These are phyloP conservation scores for Arthrobotrys musiformis DNA, from an alignment of 2,329 filamentous ascomycete species.

Conservation along the genomic window DNA sequence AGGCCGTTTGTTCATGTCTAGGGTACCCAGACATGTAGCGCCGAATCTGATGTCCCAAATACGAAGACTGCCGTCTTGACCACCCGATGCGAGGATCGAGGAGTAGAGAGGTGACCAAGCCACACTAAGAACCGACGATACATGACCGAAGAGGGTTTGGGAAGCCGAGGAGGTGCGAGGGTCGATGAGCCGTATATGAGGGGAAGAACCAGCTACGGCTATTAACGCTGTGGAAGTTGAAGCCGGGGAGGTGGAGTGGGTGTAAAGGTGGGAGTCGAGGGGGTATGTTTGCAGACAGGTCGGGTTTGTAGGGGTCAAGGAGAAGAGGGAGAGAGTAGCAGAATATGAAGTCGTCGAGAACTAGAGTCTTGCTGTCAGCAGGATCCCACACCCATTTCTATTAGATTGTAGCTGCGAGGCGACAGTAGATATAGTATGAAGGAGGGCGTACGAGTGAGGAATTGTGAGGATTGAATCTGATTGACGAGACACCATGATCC, in stretches of 20 bases:
- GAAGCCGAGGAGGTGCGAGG: conserved; percentile 81
- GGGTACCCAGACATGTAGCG: conserved; percentile 76
- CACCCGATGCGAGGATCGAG: conserved; percentile 82
- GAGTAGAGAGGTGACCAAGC: conserved; percentile 85
- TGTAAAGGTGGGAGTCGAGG: conserved; percentile 44
- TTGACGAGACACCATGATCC: conserved; percentile 37
- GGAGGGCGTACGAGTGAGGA: conserved; percentile 30
- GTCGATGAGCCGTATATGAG: conserved; percentile 84
- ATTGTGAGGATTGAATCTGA: conserved; percentile 50
- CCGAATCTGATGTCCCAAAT: conserved; percentile 89
- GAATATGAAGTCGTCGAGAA: conserved; percentile 52
- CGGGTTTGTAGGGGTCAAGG: conserved; percentile 9
- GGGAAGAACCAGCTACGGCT: conserved; percentile 87
- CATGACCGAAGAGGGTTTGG: conserved; percentile 76
- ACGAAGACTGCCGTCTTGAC: conserved; percentile 83
- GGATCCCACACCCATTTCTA: no score
- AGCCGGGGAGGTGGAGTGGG: conserved; percentile 42
- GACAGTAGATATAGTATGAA: no score
- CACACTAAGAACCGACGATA: conserved; percentile 73
- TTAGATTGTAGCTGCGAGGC: no score
- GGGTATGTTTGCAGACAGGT: conserved; percentile 32
- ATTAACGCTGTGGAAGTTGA: conserved; percentile 71
- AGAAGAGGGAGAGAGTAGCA: conserved; percentile 43
- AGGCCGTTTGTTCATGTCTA: conserved; percentile 73
- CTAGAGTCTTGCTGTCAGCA: neutral